Base-by-base conservation (phyloP, 2,329 filamentous ascomycete genomes). In the Cyphellophora europaea region DNA sequence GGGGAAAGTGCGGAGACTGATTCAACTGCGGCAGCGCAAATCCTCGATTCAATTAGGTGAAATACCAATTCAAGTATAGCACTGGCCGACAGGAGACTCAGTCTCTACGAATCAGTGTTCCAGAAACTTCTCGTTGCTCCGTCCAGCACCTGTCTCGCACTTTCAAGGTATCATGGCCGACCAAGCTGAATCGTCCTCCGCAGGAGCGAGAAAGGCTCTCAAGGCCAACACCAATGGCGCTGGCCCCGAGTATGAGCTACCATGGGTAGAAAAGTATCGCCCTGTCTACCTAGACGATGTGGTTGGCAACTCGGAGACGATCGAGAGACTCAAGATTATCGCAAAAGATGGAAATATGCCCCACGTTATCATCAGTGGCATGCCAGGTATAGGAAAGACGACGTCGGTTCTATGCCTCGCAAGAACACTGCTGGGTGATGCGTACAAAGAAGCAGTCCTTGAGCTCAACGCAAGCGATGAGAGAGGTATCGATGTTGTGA, bases 281-380 rank as follows among this genome's bases (percentile, higher is more conserved):
- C 91, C 91, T 1, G 74, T 93, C 35, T 93, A 93, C 61, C 77
- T 98, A 18, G 87, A 96, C 63, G 89, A 98, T 64, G 80, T 98
- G 35, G 91, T 98, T 36, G 91, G 91, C 54, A 98, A 98, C 61
- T 93, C 85, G 13, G 91, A 98, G 59, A 98, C 91, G 1, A 87
- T 98, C 51, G 89, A 96, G 60, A 82, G 91, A 36, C 69, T 98
- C 51, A 96, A 96, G 58, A 96, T 98, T 53, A 96, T 98, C 51
- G 88, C 91, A 30, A 91, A 88, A 61, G 91, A 96, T 65, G 91
- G 91, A 50, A 98, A 98, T 63, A 95, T 98, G 88, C 91, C 91
- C 2, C 91, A 98, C 63, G 77, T 98, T 53, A 96, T 98, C 62
- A 96, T 98, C 53, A 94, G 86, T n/a, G 91, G 91, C 41, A 96